These are phyloP conservation scores for Pythium dissimile DNA, from an alignment of 352 stramenopile species.

Conservation along the genomic window DNA sequence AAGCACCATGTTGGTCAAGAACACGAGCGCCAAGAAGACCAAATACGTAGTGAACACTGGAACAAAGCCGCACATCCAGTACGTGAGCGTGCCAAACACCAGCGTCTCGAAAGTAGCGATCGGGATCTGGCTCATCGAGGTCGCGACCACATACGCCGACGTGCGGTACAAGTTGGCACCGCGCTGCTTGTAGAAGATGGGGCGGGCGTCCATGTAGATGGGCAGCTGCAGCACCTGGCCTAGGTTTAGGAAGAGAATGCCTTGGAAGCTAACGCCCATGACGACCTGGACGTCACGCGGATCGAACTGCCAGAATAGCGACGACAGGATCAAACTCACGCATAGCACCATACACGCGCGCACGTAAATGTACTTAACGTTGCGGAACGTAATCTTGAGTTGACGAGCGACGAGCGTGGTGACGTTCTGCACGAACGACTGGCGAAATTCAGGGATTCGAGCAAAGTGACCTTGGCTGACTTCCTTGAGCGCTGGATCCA, in stretches of 20 bases:
- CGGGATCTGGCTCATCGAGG: slow-evolving; percentile 23
- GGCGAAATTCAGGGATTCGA: slow-evolving; percentile 27
- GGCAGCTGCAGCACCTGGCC: slow-evolving; percentile 72
- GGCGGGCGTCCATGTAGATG: slow-evolving; percentile 52
- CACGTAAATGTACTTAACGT: slow-evolving; percentile 29
- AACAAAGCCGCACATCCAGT: slow-evolving; percentile 68
- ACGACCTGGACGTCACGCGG: slow-evolving; percentile 28
- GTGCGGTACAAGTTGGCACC: slow-evolving; percentile 70
- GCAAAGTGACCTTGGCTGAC: slow-evolving; percentile 72
- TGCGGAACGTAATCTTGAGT: slow-evolving; percentile 47
- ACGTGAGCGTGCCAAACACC: slow-evolving; percentile 63
- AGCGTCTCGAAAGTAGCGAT: slow-evolving; percentile 54
- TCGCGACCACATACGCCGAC: slow-evolving; percentile 55
- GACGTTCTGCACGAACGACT: slow-evolving; percentile 18
- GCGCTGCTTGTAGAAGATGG: slow-evolving; percentile 80
- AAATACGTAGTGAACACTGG: slow-evolving; percentile 20
- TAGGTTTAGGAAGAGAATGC: slow-evolving; percentile 69
- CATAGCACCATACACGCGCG: slow-evolving; percentile 33
- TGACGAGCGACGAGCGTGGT: slow-evolving; percentile 30
- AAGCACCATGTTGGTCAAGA: slow-evolving; percentile 42
- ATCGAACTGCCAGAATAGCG: slow-evolving; percentile 35
- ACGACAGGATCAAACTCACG: slow-evolving; percentile 40
- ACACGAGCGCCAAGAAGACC: slow-evolving; percentile 31
- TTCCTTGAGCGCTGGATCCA: slow-evolving; percentile 84
- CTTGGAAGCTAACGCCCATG: slow-evolving; percentile 72